Percentiles rank a stretch among this genome's conserved stretches.
These are phyloP conservation scores for Aspergillus sergii DNA, from an alignment of 2,329 filamentous ascomycete species.

Conservation along the genomic window DNA sequence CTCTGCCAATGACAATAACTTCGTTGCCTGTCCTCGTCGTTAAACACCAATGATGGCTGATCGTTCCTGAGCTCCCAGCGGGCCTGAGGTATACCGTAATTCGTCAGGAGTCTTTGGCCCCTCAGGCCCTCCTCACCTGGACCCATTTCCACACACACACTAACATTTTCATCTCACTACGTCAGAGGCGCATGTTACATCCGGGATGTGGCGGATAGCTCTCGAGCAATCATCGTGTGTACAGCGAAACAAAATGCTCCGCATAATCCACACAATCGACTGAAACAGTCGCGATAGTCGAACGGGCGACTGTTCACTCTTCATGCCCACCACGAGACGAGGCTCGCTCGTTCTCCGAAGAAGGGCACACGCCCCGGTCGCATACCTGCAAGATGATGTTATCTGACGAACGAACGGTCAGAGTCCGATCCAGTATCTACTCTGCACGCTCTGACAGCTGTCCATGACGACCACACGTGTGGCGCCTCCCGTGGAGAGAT, in stretches of 20 bases:
- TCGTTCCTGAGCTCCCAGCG: neutral
- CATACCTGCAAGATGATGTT: neutral
- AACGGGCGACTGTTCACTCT: neutral
- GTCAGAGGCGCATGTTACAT: slow-evolving; percentile 4
- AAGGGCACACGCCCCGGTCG: neutral
- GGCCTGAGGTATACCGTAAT: neutral
- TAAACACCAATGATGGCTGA: neutral
- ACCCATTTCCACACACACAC: neutral
- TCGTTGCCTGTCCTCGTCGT: neutral
- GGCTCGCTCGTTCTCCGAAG: neutral
- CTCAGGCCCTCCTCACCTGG: neutral
- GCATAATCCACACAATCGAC: neutral
- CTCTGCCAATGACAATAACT: slow-evolving; percentile 1
- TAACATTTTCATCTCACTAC: slow-evolving; percentile 1
- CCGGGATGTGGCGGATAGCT: neutral
- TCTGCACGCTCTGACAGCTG: neutral
- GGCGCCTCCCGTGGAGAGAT: neutral
- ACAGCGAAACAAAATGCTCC: slow-evolving; percentile 4
- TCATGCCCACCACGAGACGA: neutral
- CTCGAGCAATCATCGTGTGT: neutral
- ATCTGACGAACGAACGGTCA: neutral
- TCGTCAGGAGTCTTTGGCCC: slow-evolving; percentile 4
- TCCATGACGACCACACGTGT: neutral
- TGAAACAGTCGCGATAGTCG: slow-evolving; percentile 1
- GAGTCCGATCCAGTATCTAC: neutral